Percentiles rank a stretch among this genome's conserved stretches.
Conservation (phyloP, 2,329 filamentous ascomycete genomes). For the Rosellinia necatrix region DNA sequence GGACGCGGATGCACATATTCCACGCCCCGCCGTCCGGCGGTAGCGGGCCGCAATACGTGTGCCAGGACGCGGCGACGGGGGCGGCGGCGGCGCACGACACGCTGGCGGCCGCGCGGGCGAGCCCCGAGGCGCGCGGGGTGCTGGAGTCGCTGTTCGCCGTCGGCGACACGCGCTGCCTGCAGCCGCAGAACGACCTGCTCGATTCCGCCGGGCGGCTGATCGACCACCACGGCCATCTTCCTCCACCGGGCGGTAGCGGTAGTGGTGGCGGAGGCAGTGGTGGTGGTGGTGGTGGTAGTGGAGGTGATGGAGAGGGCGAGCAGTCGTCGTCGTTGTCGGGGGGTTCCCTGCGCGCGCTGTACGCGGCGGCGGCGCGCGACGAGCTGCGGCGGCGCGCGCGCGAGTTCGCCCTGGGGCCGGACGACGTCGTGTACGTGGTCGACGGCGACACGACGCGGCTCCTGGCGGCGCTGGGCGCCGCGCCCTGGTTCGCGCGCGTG, state of each 20-base stretch:
- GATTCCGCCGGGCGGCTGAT: not conserved
- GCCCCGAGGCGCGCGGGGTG: conserved; percentile 6
- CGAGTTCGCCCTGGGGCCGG: conserved; percentile 1
- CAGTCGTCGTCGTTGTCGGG: no score
- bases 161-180: conserved; percentile 5
- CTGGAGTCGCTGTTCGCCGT: conserved; percentile 5
- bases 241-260: not conserved
- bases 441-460: not conserved
- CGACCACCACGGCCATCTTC: not conserved
- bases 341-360: not conserved
- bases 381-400: not conserved
- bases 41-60: not conserved
- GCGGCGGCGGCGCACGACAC: no score
- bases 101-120: not conserved
- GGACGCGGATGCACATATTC: conserved; percentile 14
- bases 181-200: not conserved
- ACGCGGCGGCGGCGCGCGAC: not conserved
- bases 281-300: no score
- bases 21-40: not conserved
- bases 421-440: conserved; percentile 14
- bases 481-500: conserved; percentile 1
- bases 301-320: no score
- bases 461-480: not conserved
- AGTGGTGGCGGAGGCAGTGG: no score
- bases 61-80: conserved; percentile 5